Conservation (phyloP, 2,329 filamentous ascomycete species). For the Hymenoscyphus salicellus region DNA sequence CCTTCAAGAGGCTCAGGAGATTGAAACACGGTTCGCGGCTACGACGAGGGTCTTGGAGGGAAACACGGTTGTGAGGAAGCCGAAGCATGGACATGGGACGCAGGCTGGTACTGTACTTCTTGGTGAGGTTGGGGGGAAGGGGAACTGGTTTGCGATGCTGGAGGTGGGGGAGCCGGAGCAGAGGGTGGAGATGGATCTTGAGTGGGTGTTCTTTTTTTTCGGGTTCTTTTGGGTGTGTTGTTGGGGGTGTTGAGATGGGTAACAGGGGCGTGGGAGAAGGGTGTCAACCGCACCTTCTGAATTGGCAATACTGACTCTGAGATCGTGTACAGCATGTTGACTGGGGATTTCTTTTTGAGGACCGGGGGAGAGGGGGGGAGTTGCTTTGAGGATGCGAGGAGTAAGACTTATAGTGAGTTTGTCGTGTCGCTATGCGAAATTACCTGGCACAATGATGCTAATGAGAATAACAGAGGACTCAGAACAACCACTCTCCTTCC, state of each 20-base stretch:
- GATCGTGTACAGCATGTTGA: conserved; percentile 17
- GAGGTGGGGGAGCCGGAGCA: conserved; percentile 24
- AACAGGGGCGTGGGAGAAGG: too few species aligned
- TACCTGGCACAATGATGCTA: neutral
- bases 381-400: conserved; percentile 18
- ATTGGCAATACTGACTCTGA: too few species aligned
- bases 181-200: conserved; percentile 24
- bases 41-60: conserved; percentile 20
- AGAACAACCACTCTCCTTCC: conserved; percentile 17
- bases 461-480: conserved; percentile 14
- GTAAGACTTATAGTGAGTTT: conserved; percentile 24
- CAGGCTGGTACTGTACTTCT: conserved; percentile 18
- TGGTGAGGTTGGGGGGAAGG: conserved; percentile 23
- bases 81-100: conserved; percentile 19
- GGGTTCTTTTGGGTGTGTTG: too few species aligned
- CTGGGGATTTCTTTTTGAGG: conserved; percentile 22
- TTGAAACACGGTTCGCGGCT: conserved; percentile 19
- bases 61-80: conserved; percentile 23
- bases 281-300: too few species aligned
- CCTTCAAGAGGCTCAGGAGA: conserved; percentile 16
- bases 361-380: conserved; percentile 22
- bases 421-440: neutral
- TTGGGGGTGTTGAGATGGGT: too few species aligned
- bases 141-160: conserved; percentile 24
- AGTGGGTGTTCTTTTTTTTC: neutral